These are phyloP conservation scores for Nitzschia putrida DNA, from an alignment of 108 stramenopile genomes.

Conservation along the genomic window DNA sequence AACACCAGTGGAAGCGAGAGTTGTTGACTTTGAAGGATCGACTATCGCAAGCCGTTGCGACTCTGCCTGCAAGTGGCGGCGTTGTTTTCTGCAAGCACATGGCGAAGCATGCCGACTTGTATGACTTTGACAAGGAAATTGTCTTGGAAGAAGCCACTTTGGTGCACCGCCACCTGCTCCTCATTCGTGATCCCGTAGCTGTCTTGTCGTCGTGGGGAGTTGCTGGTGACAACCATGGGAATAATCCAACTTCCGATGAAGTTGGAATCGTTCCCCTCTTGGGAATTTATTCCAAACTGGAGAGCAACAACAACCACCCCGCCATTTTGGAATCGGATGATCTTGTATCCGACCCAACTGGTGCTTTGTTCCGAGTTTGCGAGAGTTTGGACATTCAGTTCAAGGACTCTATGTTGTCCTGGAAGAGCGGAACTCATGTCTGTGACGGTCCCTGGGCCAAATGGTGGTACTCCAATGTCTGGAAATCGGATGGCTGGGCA, in stretches of 20 bases:
- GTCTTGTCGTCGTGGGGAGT: constrained; percentile 71
- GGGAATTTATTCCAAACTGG: constrained; percentile 67
- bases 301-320: constrained; percentile 15
- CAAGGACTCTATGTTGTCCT: constrained; percentile 67
- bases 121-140: constrained; percentile 66
- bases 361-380: constrained; percentile 52
- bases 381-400: constrained; percentile 60
- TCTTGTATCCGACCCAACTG: constrained; percentile 63
- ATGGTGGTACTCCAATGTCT: constrained; percentile 85
- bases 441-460: constrained; percentile 84
- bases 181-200: constrained; percentile 67
- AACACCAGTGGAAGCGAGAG: constrained; percentile 54
- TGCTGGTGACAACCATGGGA: constrained; percentile 57
- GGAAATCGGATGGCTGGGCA: constrained; percentile 76
- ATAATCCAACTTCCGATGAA: constrained; percentile 71
- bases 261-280: constrained; percentile 78
- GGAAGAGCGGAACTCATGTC: constrained; percentile 63
- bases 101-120: constrained; percentile 77
- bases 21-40: constrained; percentile 56
- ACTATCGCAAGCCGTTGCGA: constrained; percentile 48
- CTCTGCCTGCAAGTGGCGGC: constrained; percentile 30
- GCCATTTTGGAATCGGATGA: constrained; percentile 85
- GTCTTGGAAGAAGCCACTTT: constrained; percentile 39
- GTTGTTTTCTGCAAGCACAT: constrained; percentile 92
- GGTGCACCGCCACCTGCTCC: constrained; percentile 65